phyloP scores from a whole-genome alignment of 306 rosid species.

The Vicia villosa region DNA sequence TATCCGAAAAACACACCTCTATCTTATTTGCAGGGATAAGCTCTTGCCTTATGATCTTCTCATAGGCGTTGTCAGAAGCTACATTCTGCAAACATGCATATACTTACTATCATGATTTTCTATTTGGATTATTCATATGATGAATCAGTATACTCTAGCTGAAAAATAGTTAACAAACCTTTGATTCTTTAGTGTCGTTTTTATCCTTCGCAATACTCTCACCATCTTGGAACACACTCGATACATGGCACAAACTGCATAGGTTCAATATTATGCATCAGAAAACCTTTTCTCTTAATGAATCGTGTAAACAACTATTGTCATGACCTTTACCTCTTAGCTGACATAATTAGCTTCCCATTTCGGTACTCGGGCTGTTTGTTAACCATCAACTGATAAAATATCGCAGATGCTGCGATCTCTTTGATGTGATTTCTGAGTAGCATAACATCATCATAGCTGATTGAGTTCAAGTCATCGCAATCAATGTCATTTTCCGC shows the following conservation, averaged over 20 bases:
- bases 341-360: constrained; percentile 85
- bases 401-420: constrained; percentile 70
- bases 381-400: constrained; percentile 62
- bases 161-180: constrained; percentile 50
- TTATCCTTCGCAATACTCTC: constrained; percentile 45
- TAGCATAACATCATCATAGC: constrained; percentile 56
- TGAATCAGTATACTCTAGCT: background rate
- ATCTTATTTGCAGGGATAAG: constrained; percentile 74
- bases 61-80: constrained; percentile 63
- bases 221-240: constrained; percentile 73
- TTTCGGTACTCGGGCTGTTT: constrained; percentile 80
- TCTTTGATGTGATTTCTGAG: constrained; percentile 67
- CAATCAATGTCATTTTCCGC: constrained; percentile 83
- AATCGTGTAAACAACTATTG: constrained; percentile 18
- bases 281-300: constrained; percentile 4
- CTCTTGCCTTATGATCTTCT: constrained; percentile 69
- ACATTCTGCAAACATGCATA: constrained; percentile 53
- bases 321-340: constrained; percentile 56
- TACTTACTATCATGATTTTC: constrained; percentile 1
- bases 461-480: constrained; percentile 66
- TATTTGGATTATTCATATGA: background rate
- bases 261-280: constrained; percentile 29
- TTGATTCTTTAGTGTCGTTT: constrained; percentile 53
- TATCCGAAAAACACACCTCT: constrained; percentile 75
- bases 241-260: constrained; percentile 83